Base-by-base conservation (phyloP, 495 filamentous ascomycete species). In the Aspergillus ellipticus region DNA sequence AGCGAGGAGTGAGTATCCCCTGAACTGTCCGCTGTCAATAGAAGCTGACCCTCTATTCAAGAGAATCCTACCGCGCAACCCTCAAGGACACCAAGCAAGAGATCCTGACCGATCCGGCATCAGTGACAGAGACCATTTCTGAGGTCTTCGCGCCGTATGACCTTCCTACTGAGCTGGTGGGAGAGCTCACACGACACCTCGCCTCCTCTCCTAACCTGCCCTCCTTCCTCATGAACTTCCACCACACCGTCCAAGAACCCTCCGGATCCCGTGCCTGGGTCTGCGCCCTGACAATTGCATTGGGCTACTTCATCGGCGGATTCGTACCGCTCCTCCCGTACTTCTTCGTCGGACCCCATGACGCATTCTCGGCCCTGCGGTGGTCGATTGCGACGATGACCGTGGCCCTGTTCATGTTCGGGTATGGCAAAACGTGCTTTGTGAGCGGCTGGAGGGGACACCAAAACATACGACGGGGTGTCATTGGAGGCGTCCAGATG, bases 281-380 rank as follows among this genome's bases (percentile, higher is more conserved):
- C n/a, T 86, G 84, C 56, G 79, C 81, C 48, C 56, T 84, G 13
- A 87, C 84, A 0, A 85, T 92, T 48, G 83, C 87, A 0, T 56
- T 86, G 6, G 87, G 85, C 7, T 92, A 92, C 67, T 82, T 90
- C 57, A 66, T 91, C 49, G 89, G 88, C 22, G 89, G 89, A 2
- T 78, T 88, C 21, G 70, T 91, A 0, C 88, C 88, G 10, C 68
- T 92, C 7, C 63, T 89, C n/a, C 89, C 88, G 4, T 92, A 92
- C 65, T 86, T 92, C 62, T 88, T 87, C 56, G 84, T 90, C 31
- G 73, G 74, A 0, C 69, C 70, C 10, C 29, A 69, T 2, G 68
- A 81, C n/a, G 84, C 88, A 2, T 75, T 78, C 49, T 46, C 76
- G 15, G 89, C 85, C 19, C 67, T 93, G 61, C 73, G 73, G 19